Base-by-base conservation (phyloP, 148 eudicot genomes). In the Polygonum maritimum region DNA sequence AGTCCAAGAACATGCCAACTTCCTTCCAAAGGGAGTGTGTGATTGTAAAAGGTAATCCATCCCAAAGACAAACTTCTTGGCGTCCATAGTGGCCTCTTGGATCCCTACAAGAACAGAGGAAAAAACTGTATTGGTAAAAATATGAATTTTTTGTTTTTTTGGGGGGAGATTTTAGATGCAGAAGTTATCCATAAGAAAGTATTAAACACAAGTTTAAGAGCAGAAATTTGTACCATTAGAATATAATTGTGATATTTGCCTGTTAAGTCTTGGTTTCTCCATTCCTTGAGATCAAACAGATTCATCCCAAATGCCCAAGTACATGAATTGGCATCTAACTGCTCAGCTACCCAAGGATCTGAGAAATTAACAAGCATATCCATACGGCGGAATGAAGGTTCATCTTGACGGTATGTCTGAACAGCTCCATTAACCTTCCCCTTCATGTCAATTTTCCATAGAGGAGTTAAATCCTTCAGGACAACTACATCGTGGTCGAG, bases 301-400 rank as follows among this genome's bases (percentile, higher is more conserved):
- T 96, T 96, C 97, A 96, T 79, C 78, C 99, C 99, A 85, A 96
- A 96, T 52, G 97, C 96, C 99, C 99, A 96, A 0, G 97, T 96
- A 80, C 99, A 96, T 76, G 97, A 76, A 76, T 88, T 55, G 22
- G 80, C 79, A 81, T 88, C 86, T 78, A 88, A 92, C 76, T 79
- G 83, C 55, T 79, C 82, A 33, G 85, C 85, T 26, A 96, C 79
- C 76, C 78, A 65, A 47, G 99, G 91, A 71, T 96, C 93, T 31
- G 97, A 89, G 80, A 96, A 96, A 82, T 96, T 85, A 62, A 96
- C 77, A 69, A 85, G 76, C 89, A 78, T 80, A 80, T 89, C 90
- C 98, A 92, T 91, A 39, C 80, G 81, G 45, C 83, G 89, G 69
- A 71, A 89, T 14, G 96, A 88, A 67, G 93, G 81, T 31, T 91